Evolutionary conservation across 345 rosid genomes (phyloP).

Genomic region (Eucalyptus polyanthemos): DNA sequence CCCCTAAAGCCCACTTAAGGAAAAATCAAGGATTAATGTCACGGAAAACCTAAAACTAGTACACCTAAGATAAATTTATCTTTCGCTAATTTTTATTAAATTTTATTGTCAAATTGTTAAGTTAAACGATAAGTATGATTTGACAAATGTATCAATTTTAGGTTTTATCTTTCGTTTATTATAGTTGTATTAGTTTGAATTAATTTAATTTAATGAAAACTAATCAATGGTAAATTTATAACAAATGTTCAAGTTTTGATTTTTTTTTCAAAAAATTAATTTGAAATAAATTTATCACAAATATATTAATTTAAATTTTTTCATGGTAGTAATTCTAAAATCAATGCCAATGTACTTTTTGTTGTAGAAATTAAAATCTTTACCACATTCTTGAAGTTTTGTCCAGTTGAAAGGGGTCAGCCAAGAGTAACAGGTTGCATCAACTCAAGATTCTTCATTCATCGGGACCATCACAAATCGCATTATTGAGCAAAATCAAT

Average conservation of each 20-base stretch:
- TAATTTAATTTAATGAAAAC: too few species aligned
- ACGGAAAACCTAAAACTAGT: too few species aligned
- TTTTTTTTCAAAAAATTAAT: accelerated
- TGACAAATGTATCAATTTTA: too few species aligned
- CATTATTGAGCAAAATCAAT: not conserved
- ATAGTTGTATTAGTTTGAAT: accelerated
- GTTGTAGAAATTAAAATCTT: not conserved
- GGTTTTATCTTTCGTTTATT: accelerated
- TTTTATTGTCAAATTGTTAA: too few species aligned
- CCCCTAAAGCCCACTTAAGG: not conserved
- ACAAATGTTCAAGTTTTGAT: too few species aligned
- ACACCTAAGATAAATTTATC: too few species aligned
- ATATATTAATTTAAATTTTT: too few species aligned
- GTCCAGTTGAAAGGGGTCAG: too few species aligned
- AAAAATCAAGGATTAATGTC: not conserved
- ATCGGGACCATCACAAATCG: not conserved
- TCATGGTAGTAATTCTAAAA: too few species aligned
- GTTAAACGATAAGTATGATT: accelerated
- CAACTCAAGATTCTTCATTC: too few species aligned
- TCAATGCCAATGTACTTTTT: not conserved
- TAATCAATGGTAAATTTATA: too few species aligned
- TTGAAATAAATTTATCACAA: accelerated
- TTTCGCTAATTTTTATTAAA: too few species aligned
- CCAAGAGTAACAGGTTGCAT: not conserved
- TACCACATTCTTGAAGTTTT: not conserved